Conservation (phyloP, 371 early-diverging fungal genomes). For the Mucor circinelloides region DNA sequence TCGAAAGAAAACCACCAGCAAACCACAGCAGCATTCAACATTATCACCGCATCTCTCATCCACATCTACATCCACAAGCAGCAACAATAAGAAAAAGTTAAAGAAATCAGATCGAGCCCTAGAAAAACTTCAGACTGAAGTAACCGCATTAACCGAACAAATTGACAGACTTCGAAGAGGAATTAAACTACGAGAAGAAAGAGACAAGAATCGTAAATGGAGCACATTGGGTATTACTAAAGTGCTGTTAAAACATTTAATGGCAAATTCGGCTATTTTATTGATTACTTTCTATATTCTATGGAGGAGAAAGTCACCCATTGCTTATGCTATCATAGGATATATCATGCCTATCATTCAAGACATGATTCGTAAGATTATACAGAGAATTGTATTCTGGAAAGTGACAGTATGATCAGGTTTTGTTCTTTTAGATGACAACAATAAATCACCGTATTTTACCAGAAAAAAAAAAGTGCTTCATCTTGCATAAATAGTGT, state of each 20-base stretch:
- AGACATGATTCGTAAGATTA: constrained; percentile 22
- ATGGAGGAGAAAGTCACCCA: constrained; percentile 38
- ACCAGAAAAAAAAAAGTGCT: background rate
- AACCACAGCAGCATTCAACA: background rate
- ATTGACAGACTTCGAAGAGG: constrained; percentile 38
- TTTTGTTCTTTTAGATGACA: background rate
- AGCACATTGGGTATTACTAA: constrained; percentile 23
- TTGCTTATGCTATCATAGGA: constrained; percentile 37
- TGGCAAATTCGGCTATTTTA: constrained; percentile 39
- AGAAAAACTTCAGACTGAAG: constrained; percentile 53
- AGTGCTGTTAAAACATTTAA: constrained; percentile 32
- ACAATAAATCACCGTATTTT: constrained; percentile 1
- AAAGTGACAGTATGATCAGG: constrained; percentile 36
- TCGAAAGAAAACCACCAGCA: background rate
- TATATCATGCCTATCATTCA: constrained; percentile 31
- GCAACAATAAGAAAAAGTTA: background rate
- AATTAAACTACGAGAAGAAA: constrained; percentile 29
- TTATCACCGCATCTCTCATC: background rate
- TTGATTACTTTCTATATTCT: constrained; percentile 35
- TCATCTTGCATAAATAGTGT: background rate
- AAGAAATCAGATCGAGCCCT: constrained; percentile 29
- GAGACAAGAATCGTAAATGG: constrained; percentile 27
- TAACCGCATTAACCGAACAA: constrained; percentile 51
- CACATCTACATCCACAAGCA: constrained; percentile 1
- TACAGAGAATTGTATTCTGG: constrained; percentile 40